These are phyloP conservation scores for Dactylellina haptotyla DNA, from an alignment of 2,329 filamentous ascomycete species.

Conservation along the genomic window DNA sequence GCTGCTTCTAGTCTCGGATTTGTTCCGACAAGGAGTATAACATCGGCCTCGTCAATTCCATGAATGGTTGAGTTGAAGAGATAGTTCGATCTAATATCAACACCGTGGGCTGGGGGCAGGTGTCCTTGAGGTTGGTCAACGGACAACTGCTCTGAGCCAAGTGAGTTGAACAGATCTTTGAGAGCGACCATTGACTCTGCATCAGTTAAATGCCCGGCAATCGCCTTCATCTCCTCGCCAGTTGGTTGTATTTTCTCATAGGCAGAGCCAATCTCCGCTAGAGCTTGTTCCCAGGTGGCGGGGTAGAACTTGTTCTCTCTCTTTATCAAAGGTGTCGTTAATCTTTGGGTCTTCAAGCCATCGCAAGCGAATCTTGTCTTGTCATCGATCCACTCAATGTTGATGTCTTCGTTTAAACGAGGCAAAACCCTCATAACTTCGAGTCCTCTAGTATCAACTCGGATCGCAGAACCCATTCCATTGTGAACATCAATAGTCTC, in stretches of 20 bases:
- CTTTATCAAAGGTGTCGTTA: slow-evolving; percentile 90
- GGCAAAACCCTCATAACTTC: slow-evolving; percentile 96
- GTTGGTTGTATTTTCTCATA: slow-evolving; percentile 82
- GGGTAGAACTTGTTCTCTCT: slow-evolving; percentile 91
- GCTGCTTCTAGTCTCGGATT: slow-evolving; percentile 96
- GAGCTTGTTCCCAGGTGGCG: slow-evolving; percentile 92
- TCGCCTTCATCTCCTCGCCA: slow-evolving; percentile 93
- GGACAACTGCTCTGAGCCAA: slow-evolving; percentile 94
- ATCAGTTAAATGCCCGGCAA: slow-evolving; percentile 90
- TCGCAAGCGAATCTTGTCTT: slow-evolving; percentile 97
- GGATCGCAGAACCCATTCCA: slow-evolving; percentile 90
- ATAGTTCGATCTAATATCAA: slow-evolving; percentile 94
- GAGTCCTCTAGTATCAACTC: slow-evolving; percentile 89
- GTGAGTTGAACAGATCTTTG: slow-evolving; percentile 96
- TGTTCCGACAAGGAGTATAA: slow-evolving; percentile 89
- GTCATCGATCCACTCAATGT: slow-evolving; percentile 99
- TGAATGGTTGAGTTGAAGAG: slow-evolving; percentile 95
- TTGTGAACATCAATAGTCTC: slow-evolving; percentile 96
- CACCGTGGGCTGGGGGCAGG: slow-evolving; percentile 85
- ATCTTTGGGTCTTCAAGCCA: slow-evolving; percentile 91
- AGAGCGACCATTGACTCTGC: slow-evolving; percentile 93
- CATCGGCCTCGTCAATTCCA: slow-evolving; percentile 92
- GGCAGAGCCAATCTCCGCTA: slow-evolving; percentile 84
- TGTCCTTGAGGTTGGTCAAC: slow-evolving; percentile 88
- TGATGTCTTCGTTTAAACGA: slow-evolving; percentile 94